Evolutionary conservation across 345 rosid genomes (phyloP).

Genomic region (Eucalyptus pauciflora): DNA sequence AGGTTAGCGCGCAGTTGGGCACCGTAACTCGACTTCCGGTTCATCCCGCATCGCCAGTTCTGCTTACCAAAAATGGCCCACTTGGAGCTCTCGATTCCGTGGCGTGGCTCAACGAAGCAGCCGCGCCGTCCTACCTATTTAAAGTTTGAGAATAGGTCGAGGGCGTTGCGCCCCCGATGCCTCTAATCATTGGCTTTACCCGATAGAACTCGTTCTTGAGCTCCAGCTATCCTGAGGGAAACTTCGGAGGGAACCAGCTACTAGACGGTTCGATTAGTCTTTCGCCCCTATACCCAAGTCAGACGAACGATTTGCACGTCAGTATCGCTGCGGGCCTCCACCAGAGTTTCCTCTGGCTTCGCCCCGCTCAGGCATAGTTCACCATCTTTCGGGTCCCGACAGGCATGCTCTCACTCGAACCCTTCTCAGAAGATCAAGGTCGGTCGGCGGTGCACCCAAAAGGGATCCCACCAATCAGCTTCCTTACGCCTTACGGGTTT

Average conservation of each 20-base stretch:
- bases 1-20: background rate
- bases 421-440: background rate
- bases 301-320: slow-evolving; percentile 39
- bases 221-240: background rate
- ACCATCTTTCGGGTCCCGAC: too few species aligned
- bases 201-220: background rate
- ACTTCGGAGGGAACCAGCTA: slow-evolving; percentile 29
- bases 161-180: background rate
- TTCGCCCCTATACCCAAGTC: slow-evolving; percentile 59
- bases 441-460: background rate
- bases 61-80: background rate
- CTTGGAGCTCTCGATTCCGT: background rate
- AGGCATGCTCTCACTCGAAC: too few species aligned
- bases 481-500: background rate
- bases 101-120: background rate
- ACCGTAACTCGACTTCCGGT: background rate
- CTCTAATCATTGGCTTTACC: background rate
- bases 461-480: background rate
- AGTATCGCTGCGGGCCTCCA: background rate
- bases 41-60: background rate
- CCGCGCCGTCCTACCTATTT: background rate
- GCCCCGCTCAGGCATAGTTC: too few species aligned
- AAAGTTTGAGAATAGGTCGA: background rate
- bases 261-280: slow-evolving; percentile 54
- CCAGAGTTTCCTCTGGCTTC: background rate